Conservation (phyloP, 495 filamentous ascomycete species). For the Aspergillus asperescens region DNA sequence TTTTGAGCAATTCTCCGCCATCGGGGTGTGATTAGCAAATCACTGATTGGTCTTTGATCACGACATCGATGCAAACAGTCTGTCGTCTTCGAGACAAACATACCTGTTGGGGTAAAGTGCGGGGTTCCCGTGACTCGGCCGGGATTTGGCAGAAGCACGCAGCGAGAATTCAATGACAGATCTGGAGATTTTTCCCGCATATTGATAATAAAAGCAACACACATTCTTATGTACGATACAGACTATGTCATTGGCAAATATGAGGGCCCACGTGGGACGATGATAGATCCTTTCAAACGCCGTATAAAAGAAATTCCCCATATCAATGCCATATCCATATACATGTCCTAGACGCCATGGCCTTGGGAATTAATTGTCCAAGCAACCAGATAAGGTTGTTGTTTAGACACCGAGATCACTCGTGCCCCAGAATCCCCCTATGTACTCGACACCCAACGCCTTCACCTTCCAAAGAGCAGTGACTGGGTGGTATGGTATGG, state of each 20-base stretch:
- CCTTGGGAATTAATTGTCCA: background rate
- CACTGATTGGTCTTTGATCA: constrained; percentile 44
- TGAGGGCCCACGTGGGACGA: background rate
- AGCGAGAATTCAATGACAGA: background rate
- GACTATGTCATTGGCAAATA: background rate
- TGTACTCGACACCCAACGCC: constrained; percentile 6
- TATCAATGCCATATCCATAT: constrained; percentile 19
- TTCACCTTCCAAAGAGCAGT: background rate
- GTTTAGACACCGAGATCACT: background rate
- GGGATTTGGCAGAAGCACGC: constrained; percentile 22
- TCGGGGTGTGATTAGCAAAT: constrained; percentile 39
- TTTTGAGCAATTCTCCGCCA: constrained; percentile 34
- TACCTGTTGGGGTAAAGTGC: constrained; percentile 26
- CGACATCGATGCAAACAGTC: constrained; percentile 45
- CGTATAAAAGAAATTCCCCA: constrained; percentile 10
- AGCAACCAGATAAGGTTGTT: background rate
- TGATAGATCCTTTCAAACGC: constrained; percentile 5
- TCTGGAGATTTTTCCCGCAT: background rate
- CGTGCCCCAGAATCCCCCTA: background rate
- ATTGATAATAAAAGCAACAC: background rate
- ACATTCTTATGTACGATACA: background rate
- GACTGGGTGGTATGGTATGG: background rate
- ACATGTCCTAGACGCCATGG: constrained; percentile 18
- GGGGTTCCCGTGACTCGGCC: constrained; percentile 32
- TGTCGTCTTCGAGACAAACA: constrained; percentile 28